Conservation (phyloP, 2,329 filamentous ascomycete species). For the Fusarium miscanthi region DNA sequence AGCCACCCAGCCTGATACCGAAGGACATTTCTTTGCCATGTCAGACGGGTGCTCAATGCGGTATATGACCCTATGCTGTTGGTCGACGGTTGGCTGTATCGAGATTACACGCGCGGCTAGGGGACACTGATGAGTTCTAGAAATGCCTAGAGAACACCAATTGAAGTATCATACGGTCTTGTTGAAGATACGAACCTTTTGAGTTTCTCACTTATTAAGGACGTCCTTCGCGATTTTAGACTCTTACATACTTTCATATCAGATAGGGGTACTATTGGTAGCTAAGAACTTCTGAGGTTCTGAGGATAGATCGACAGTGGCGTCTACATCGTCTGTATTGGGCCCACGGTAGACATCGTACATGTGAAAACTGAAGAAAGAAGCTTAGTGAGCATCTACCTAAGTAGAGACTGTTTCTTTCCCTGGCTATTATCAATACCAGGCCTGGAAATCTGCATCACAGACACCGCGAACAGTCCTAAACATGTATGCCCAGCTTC, state of each 20-base stretch:
- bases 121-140: background rate
- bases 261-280: background rate
- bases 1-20: background rate
- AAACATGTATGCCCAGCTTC: background rate
- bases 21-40: background rate
- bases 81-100: background rate
- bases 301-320: background rate
- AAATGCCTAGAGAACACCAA: background rate
- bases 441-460: background rate
- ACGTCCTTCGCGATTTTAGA: background rate
- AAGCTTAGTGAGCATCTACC: background rate
- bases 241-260: background rate
- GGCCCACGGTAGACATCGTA: background rate
- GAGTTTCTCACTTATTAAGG: background rate
- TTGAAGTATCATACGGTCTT: background rate
- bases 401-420: background rate
- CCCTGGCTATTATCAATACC: background rate
- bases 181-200: background rate
- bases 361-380: background rate
- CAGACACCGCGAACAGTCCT: background rate
- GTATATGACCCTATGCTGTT: background rate
- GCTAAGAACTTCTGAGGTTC: background rate
- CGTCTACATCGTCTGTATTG: background rate
- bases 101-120: slow-evolving; percentile 8
- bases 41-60: background rate